Evolutionary conservation across 176 grass and related monocot genomes (phyloP).

Genomic region (Carex cristatella): DNA sequence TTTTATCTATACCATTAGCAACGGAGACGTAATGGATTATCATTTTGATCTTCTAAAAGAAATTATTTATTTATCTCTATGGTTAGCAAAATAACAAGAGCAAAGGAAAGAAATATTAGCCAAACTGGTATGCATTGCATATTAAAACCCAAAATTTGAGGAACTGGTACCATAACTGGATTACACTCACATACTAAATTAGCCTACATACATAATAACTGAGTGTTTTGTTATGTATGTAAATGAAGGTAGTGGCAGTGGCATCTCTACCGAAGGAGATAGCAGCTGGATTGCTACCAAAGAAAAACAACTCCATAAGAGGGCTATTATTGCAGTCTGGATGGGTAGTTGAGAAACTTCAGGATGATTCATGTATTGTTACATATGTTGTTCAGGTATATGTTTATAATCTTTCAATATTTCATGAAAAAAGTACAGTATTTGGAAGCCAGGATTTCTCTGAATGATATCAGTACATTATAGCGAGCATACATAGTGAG

Average conservation of each 20-base stretch:
- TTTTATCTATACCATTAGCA: neutral
- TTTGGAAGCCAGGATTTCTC: neutral
- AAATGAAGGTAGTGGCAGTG: slow-evolving; percentile 59
- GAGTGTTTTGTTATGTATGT: neutral
- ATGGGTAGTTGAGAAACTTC: slow-evolving; percentile 92
- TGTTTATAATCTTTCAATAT: neutral
- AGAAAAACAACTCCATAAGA: slow-evolving; percentile 38
- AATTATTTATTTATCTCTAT: neutral
- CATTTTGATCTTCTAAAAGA: neutral
- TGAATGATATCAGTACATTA: neutral
- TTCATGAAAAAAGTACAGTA: neutral
- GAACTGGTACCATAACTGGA: neutral
- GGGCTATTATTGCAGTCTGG: slow-evolving; percentile 85
- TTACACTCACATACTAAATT: neutral
- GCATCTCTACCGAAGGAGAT: slow-evolving; percentile 96
- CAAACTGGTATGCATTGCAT: neutral
- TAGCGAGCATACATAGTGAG: neutral
- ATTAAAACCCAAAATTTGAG: neutral
- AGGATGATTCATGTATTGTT: slow-evolving; percentile 60
- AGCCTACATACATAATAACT: neutral
- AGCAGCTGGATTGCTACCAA: slow-evolving; percentile 71
- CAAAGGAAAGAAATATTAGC: neutral
- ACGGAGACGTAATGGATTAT: neutral
- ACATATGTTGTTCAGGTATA: slow-evolving; percentile 73
- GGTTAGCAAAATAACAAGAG: neutral